Base-by-base conservation (phyloP, 1,284 basidiomycete genomes). In the Heterobasidion annosum region DNA sequence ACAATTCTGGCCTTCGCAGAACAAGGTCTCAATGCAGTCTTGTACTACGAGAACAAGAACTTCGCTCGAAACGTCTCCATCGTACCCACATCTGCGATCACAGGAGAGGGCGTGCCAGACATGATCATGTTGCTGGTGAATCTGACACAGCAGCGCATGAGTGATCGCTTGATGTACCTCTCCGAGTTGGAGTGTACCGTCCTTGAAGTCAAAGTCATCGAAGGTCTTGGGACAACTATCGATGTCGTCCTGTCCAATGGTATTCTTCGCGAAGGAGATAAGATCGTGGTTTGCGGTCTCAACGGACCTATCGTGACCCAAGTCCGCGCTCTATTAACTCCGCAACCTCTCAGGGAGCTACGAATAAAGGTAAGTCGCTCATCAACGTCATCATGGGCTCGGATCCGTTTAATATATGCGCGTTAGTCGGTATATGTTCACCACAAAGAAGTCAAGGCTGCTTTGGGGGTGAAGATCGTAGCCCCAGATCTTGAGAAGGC, bases 151-250 rank as follows among this genome's bases (percentile, higher is more conserved):
- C 91, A 96, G 71, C 85, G 97, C 58, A 98, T 99, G 96, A 95
- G 90, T 67, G 92, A 96, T 67, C 82, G 88, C 51, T 78, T 99
- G 61, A 99, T 99, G 97, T 99, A 98, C 73, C 82, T 99, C 56
- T 93, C 94, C 34, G 95, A 98, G 70, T 79, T 99, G 54, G 95
- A 98, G 73, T 98, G 95, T 70, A 99, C 97, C n/a, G 94, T 99
- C 19, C 82, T 99, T 54, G 97, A 99, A 71, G 97, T 99, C 69
- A 99, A 99, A 79, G 92, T 98, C 59, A 88, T 99, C 64, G 97
- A 99, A 72, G 97, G 97, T 68, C 77, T 99, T 52, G 97, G 97
- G 49, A 99, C 96, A 43, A 99, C 97, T 1, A 95, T 99, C 64
- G 97, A 99, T 74, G 94, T 99, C 35, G 88, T 99, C 15, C 77